Conservation (phyloP, 148 eudicot species). For the Talinum fruticosum region DNA sequence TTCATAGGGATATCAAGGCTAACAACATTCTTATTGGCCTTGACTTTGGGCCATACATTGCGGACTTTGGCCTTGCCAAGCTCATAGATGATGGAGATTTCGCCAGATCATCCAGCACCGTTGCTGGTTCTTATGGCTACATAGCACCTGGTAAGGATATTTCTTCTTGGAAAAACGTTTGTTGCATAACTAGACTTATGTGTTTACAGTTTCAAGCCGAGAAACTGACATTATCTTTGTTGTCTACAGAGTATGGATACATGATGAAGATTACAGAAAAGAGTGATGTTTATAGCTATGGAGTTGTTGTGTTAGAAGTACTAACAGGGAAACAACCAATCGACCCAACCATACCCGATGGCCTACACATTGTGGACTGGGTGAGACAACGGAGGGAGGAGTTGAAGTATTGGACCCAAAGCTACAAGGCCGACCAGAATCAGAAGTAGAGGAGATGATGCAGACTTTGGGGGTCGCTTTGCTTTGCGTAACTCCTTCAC, state of each 20-base stretch:
- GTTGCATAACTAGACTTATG: background rate
- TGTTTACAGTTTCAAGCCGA: background rate
- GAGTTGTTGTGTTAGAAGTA: conserved; percentile 72
- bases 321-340: conserved; percentile 82
- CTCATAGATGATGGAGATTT: conserved; percentile 68
- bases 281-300: conserved; percentile 83
- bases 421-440: conserved; percentile 51
- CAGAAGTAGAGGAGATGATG: conserved; percentile 69
- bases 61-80: conserved; percentile 89
- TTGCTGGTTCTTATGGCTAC: conserved; percentile 90
- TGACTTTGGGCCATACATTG: conserved; percentile 73
- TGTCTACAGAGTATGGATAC: conserved; percentile 66
- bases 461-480: conserved; percentile 67
- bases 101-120: conserved; percentile 56
- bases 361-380: conserved; percentile 78
- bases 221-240: background rate
- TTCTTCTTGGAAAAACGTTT: background rate
- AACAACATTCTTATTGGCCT: conserved; percentile 76
- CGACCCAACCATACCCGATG: conserved; percentile 77
- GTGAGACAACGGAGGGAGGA: conserved; percentile 54
- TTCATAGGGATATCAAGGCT: conserved; percentile 89
- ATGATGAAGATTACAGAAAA: conserved; percentile 82
- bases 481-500: conserved; percentile 57
- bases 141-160: conserved; percentile 71
- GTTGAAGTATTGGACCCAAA: conserved; percentile 51